Percentiles rank a stretch among this genome's conserved stretches.
Evolutionary conservation across 1,284 basidiomycete species (phyloP).

Genomic region (Erythrobasidium hasegawianum): DNA sequence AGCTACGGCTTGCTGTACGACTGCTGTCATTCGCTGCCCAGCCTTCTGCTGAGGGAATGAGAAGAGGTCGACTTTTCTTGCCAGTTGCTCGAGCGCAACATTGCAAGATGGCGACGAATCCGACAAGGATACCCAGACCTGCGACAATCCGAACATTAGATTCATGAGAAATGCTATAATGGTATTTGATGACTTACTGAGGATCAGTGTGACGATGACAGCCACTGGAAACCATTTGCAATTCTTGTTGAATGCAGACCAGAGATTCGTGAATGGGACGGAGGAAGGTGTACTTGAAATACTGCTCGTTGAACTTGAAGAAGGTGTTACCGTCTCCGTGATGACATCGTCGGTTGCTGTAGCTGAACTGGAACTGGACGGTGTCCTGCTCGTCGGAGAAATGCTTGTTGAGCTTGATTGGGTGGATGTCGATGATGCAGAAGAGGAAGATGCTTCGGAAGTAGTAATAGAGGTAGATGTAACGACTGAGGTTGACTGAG

Average conservation of each 20-base stretch:
- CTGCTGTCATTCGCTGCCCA: background rate
- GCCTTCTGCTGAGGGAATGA: constrained; percentile 14
- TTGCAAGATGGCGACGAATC: constrained; percentile 24
- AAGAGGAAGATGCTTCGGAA: background rate
- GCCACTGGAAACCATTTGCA: constrained; percentile 31
- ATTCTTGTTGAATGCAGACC: constrained; percentile 27
- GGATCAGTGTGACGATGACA: constrained; percentile 19
- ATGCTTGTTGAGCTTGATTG: background rate
- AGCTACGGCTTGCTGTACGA: background rate
- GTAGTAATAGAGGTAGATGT: too few species aligned
- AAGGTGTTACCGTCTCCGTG: background rate
- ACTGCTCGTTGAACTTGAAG: background rate
- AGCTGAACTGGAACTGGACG: background rate
- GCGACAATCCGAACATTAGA: too few species aligned
- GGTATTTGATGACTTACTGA: constrained; percentile 29
- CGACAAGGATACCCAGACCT: constrained; percentile 24
- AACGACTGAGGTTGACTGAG: too few species aligned
- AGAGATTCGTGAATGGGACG: constrained; percentile 7
- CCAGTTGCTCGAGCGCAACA: constrained; percentile 20
- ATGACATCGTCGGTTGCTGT: background rate
- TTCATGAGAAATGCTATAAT: too few species aligned
- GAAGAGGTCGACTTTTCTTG: constrained; percentile 15
- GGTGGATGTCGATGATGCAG: background rate
- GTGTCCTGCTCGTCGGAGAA: background rate
- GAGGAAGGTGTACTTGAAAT: background rate